These are phyloP conservation scores for Chernovozyma aurita DNA, from an alignment of 1,139 yeast genomes.

Conservation along the genomic window DNA sequence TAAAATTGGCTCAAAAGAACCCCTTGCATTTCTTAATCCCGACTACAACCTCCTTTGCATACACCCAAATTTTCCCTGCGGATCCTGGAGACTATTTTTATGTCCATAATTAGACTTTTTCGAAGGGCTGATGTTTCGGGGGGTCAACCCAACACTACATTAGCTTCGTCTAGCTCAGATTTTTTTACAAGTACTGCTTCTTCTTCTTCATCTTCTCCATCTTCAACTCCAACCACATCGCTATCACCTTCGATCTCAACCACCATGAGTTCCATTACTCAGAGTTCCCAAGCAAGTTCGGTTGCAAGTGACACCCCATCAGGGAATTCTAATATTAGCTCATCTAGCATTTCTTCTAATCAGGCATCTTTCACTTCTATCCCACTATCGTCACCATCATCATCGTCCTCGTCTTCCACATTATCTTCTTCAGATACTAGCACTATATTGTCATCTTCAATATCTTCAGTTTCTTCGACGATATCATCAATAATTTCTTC, in stretches of 20 bases:
- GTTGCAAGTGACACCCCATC: too few species aligned
- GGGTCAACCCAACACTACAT: not conserved
- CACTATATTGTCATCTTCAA: conserved; percentile 4
- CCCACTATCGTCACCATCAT: conserved; percentile 5
- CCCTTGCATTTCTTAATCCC: not conserved
- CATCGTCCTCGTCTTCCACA: conserved; percentile 4
- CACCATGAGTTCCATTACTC: too few species aligned
- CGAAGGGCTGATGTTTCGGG: conserved; percentile 3
- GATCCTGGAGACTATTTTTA: not conserved
- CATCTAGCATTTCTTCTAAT: too few species aligned
- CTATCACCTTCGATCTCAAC: too few species aligned
- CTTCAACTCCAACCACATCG: not conserved
- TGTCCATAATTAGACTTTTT: conserved; percentile 2
- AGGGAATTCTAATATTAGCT: too few species aligned
- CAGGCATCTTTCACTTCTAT: conserved; percentile 6
- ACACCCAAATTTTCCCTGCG: not conserved
- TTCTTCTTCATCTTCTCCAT: not conserved
- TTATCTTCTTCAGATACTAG: conserved; percentile 4
- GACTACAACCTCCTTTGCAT: not conserved
- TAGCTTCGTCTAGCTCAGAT: not conserved
- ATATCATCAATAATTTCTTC: conserved; percentile 16
- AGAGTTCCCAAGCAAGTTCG: too few species aligned
- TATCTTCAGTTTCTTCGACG: conserved; percentile 8
- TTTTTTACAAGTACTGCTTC: not conserved
- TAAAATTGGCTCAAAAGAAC: too few species aligned